Conservation (phyloP, 2,329 filamentous ascomycete genomes). For the Xylaria sp. region DNA sequence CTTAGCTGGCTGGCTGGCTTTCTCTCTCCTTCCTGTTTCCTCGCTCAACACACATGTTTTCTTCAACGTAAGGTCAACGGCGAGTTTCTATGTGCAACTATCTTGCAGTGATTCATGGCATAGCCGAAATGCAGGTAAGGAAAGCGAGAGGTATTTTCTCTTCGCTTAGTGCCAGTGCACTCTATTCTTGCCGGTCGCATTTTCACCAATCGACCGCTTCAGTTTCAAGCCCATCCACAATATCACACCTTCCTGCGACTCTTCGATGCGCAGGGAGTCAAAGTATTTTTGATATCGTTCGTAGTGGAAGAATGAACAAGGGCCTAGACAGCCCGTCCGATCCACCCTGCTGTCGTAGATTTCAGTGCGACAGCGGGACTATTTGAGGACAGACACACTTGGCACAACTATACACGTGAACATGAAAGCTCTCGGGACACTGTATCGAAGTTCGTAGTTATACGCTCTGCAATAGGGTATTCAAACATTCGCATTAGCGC, state of each 20-base stretch:
- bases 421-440: not conserved
- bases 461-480: slow-evolving; percentile 9
- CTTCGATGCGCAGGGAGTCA: slow-evolving; percentile 68
- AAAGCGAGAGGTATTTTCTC: not conserved
- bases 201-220: slow-evolving; percentile 2
- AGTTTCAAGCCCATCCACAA: slow-evolving; percentile 57
- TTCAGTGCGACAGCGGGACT: slow-evolving; percentile 69
- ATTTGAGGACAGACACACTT: slow-evolving; percentile 68
- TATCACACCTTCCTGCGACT: slow-evolving; percentile 71
- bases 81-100: not conserved
- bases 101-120: slow-evolving; percentile 2
- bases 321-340: slow-evolving; percentile 76
- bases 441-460: not conserved
- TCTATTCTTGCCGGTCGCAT: not conserved
- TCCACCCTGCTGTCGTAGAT: slow-evolving; percentile 72
- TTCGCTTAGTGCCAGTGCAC: not conserved
- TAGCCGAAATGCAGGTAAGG: slow-evolving; percentile 11
- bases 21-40: slow-evolving; percentile 4
- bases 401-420: not conserved
- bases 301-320: slow-evolving; percentile 69
- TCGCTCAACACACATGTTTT: not conserved
- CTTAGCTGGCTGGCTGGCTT: not conserved
- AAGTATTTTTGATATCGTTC: slow-evolving; percentile 63
- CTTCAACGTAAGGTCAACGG: slow-evolving; percentile 12
- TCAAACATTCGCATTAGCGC: not conserved